Conservation (phyloP, 768 basidiomycete genomes). For the Mycena capillaripes region DNA sequence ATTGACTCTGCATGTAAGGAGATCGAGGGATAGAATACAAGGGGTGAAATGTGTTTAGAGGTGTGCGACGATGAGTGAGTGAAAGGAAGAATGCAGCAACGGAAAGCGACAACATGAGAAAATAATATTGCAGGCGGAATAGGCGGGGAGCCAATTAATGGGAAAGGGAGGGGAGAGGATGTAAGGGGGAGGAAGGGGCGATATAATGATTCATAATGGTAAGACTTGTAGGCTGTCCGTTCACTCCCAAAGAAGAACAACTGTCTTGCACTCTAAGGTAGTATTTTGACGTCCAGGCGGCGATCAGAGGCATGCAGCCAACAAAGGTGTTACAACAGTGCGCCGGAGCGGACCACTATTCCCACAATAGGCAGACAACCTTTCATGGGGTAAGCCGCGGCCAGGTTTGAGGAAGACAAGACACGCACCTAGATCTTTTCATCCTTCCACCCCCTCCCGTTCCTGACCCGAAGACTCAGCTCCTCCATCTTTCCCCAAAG, state of each 20-base stretch:
- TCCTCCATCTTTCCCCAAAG: slow-evolving; percentile 30
- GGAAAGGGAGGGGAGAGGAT: slow-evolving; percentile 35
- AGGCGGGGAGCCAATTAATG: slow-evolving; percentile 36
- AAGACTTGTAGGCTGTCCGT: slow-evolving; percentile 35
- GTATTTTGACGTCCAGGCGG: slow-evolving; percentile 40
- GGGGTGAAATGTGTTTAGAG: slow-evolving; percentile 37
- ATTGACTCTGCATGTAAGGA: slow-evolving; percentile 27
- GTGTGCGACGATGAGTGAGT: slow-evolving; percentile 41
- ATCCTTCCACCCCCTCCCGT: slow-evolving; percentile 44
- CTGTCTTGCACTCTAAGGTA: slow-evolving; percentile 40
- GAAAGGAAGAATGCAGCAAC: slow-evolving; percentile 52
- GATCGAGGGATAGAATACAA: slow-evolving; percentile 32
- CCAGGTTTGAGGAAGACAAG: not conserved
- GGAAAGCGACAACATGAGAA: slow-evolving; percentile 58
- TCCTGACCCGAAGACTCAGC: slow-evolving; percentile 32
- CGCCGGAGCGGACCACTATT: slow-evolving; percentile 39
- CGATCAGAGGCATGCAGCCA: slow-evolving; percentile 37
- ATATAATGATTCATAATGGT: slow-evolving; percentile 37
- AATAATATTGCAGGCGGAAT: slow-evolving; percentile 38
- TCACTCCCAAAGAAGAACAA: slow-evolving; percentile 36
- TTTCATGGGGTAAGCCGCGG: not conserved
- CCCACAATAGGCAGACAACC: slow-evolving; percentile 40
- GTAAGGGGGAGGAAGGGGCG: slow-evolving; percentile 22
- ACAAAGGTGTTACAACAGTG: slow-evolving; percentile 43
- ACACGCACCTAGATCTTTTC: slow-evolving; percentile 49